A percentile compares a stretch with the other conserved stretches of the same genome.
Evolutionary conservation across 2,329 filamentous ascomycete species (phyloP).

Genomic region (Nemania abortiva): DNA sequence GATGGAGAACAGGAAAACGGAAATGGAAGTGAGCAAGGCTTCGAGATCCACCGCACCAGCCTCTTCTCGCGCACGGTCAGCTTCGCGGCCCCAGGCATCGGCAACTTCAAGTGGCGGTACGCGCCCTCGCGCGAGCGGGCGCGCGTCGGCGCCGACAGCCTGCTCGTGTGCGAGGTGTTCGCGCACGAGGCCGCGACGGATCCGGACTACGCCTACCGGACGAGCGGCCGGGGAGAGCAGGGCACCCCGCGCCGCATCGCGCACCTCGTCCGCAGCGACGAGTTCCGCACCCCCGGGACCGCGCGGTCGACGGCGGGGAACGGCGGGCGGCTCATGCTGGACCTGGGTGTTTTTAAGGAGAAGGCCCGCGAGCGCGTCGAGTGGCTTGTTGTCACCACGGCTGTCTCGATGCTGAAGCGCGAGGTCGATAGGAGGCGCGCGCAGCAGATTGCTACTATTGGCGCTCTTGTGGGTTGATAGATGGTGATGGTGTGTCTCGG

Average conservation of each 20-base stretch:
- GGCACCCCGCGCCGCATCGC: slow-evolving; percentile 50
- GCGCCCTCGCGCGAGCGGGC: slow-evolving; percentile 25
- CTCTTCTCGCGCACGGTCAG: slow-evolving; percentile 45
- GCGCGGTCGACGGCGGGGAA: slow-evolving; percentile 59
- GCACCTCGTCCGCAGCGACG: slow-evolving; percentile 58
- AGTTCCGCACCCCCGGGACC: slow-evolving; percentile 57
- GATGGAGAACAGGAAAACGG: too few species aligned
- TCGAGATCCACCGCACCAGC: slow-evolving; percentile 52
- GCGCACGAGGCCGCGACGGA: not conserved
- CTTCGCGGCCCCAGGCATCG: slow-evolving; percentile 24
- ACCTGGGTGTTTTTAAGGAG: slow-evolving; percentile 54
- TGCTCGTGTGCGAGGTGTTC: slow-evolving; percentile 63
- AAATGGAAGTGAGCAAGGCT: too few species aligned
- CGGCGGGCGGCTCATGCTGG: slow-evolving; percentile 62
- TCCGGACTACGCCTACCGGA: not conserved
- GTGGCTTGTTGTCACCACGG: slow-evolving; percentile 67
- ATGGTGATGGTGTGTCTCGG: not conserved
- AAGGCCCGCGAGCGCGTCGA: slow-evolving; percentile 57
- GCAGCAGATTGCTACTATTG: slow-evolving; percentile 63
- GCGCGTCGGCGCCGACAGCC: slow-evolving; percentile 51
- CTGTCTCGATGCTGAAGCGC: slow-evolving; percentile 73
- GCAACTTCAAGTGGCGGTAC: slow-evolving; percentile 37
- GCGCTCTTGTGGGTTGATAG: slow-evolving; percentile 25
- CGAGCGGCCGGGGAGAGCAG: not conserved
- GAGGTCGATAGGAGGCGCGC: slow-evolving; percentile 70